phyloP scores from a whole-genome alignment of 345 rosid species.

The Cochlearia excelsa region DNA sequence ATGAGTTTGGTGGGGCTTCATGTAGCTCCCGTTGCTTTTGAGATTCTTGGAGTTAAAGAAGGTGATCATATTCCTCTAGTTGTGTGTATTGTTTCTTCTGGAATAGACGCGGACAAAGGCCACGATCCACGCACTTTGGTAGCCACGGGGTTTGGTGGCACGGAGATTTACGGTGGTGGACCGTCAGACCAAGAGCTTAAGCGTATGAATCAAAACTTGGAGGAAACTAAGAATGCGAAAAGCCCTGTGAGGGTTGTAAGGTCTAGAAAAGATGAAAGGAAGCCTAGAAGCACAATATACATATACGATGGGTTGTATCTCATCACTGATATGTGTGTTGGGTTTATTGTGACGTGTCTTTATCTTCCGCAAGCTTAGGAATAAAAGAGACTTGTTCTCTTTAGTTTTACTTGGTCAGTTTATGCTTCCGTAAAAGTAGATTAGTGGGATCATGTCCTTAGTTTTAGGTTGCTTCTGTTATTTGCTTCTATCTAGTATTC shows the following conservation, averaged over 20 bases:
- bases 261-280: constrained; percentile 38
- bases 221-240: constrained; percentile 41
- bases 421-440: too few species aligned
- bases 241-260: constrained; percentile 55
- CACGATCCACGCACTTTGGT: constrained; percentile 46
- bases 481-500: too few species aligned
- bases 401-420: too few species aligned
- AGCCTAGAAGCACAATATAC: constrained; percentile 36
- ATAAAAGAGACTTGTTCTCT: too few species aligned
- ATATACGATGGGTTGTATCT: constrained; percentile 57
- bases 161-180: constrained; percentile 11
- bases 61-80: constrained; percentile 34
- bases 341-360: too few species aligned
- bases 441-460: too few species aligned
- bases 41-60: constrained; percentile 38
- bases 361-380: too few species aligned
- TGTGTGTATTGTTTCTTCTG: constrained; percentile 59
- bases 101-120: constrained; percentile 49
- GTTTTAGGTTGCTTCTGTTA: too few species aligned
- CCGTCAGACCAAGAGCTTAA: constrained; percentile 39
- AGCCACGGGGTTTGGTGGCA: constrained; percentile 60
- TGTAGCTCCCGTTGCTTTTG: constrained; percentile 53
- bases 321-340: constrained; percentile 47
- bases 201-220: constrained; percentile 47
- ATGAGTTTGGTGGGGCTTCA: constrained; percentile 59